A percentile compares a stretch with the other conserved stretches of the same genome.
phyloP scores from a whole-genome alignment of 106 monocot species.

The Platanthera guangdongensis region DNA sequence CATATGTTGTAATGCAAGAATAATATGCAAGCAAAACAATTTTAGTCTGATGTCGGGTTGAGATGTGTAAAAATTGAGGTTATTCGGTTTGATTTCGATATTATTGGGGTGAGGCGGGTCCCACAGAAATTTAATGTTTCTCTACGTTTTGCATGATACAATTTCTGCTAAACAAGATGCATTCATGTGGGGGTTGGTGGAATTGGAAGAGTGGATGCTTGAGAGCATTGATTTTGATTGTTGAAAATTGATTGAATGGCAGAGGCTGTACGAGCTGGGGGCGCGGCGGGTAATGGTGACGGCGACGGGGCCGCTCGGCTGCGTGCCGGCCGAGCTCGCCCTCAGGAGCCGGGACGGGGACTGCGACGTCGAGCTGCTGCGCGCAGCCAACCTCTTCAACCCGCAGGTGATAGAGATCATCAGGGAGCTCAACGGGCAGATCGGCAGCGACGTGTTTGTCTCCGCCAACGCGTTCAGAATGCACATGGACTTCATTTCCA shows the following conservation, averaged over 20 bases:
- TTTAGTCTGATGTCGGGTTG: no score
- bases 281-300: conserved; percentile 46
- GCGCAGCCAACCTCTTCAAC: conserved; percentile 37
- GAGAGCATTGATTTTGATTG: no score
- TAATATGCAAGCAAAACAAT: no score
- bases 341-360: conserved; percentile 28
- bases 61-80: no score
- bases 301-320: conserved; percentile 47
- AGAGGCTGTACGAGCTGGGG: conserved; percentile 46
- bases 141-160: no score
- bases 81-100: no score
- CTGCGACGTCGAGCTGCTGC: conserved; percentile 35
- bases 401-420: conserved; percentile 27
- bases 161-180: no score
- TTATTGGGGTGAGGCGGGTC: no score
- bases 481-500: conserved; percentile 45
- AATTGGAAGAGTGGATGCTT: no score
- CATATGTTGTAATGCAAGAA: no score
- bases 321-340: conserved; percentile 41
- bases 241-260: neutral
- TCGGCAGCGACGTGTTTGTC: conserved; percentile 24
- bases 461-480: conserved; percentile 31
- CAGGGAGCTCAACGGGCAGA: conserved; percentile 28
- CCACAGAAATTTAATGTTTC: no score
- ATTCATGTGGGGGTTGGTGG: no score